Evolutionary conservation across 2,329 filamentous ascomycete genomes (phyloP), one percentile per base, ranked within the genome.

Genomic region (Dothistroma pini): DNA sequence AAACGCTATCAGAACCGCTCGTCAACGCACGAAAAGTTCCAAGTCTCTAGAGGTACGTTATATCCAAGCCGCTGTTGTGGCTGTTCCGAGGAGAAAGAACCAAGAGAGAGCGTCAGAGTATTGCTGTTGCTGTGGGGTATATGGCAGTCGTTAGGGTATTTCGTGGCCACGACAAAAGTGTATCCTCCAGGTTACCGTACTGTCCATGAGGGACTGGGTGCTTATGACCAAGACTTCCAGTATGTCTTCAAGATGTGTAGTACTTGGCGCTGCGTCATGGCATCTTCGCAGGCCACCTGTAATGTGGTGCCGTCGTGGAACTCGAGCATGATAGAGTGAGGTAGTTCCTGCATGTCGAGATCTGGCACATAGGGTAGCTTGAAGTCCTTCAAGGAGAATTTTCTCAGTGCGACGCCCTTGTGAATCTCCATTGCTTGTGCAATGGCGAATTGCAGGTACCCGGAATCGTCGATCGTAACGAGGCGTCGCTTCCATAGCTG

Each of bases 401-500:
- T 86, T 77, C 72, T 80, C 74, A 50, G 58, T 12, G 66, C 62
- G 19, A 65, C 58, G 58, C 59, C 67, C 50, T 66, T 67, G 63
- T 68, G 69, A 49, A 64, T 66, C 25, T 66, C 64, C 56, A 68
- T 84, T 21, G 86, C 83, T 63, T 86, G 86, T 19, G 88, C 84
- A 9, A 87, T 83, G 48, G 88, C 90, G 63, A 99, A 83, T 60
- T 96, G 87, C 44, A 99, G 79, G 75, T 89, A 92, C 19, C 93
- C 95, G 62, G 89, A 83, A 9, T 87, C 86, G 74, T 97, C 93
- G 59, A 99, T 85, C 66, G 89, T 89, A 77, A 97, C 87, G 70
- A 89, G 92, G 62, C 95, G 87, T 58, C 93, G 89, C 79, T 97
- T 99, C 95, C 95, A 99, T 12, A 99, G 83, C 79, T 82, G 58